Base-by-base conservation (phyloP, 495 filamentous ascomycete genomes). In the Hyaloscypha finlandica region DNA sequence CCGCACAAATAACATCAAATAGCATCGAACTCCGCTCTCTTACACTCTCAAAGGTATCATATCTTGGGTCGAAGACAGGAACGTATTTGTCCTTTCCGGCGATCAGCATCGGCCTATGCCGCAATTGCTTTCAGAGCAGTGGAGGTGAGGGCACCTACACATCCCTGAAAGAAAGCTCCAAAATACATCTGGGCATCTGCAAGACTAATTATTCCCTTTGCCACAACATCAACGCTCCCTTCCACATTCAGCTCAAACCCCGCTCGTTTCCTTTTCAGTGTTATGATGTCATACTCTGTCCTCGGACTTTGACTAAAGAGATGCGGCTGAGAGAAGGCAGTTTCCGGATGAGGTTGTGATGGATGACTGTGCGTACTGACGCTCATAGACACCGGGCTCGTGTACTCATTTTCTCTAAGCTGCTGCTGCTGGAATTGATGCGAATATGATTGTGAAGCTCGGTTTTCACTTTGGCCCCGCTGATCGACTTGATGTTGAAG, bases 1-100 rank as follows among this genome's bases (percentile, higher is more conserved):
- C 78, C 5, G 80, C 80, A 61, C 80, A 80, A 6, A 85, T 84
- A 3, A 79, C 77, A 69, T 84, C 80, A 31, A 83, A 74, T 0
- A 83, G 70, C 55, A 82, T 81, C 29, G 77, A 76, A 33, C 80
- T 81, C 22, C 81, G 70, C 37, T 64, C 65, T 20, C 80, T 73
- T 16, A 83, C 75, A 0, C 77, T 79, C 1, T 77, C 68, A 45
- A 82, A 82, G 0, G 75, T 82, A 62, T 83, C 80, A 51, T 76
- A 70, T 33, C 68, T 65, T 12, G 77, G 76, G 59, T 83, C 79
- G 58, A 83, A 82, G 0, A 82, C 74, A 3, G 81, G 81, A 22
- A 82, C 80, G 62, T 79, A 83, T 66, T 79, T 77, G 70, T 83
- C 78, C 68, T 70, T 29, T 33, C 2, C 25, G 25, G 2, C 6